phyloP scores from a whole-genome alignment of 768 basidiomycete genomes.

The Agrocybe praecox region DNA sequence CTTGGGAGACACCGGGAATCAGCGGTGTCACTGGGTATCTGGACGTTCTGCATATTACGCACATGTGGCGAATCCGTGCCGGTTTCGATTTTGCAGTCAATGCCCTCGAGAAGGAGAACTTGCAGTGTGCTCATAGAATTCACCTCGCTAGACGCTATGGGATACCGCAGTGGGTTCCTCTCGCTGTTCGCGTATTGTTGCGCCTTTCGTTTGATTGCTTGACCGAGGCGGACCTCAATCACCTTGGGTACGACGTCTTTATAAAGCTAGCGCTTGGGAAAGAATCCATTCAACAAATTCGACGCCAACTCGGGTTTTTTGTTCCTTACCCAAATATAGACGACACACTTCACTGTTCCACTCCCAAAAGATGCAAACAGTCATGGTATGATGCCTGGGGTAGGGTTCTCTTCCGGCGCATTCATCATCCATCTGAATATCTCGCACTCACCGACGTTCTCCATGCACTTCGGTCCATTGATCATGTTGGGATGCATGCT shows the following conservation, averaged over 20 bases:
- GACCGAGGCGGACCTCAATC: background rate
- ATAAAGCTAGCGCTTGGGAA: background rate
- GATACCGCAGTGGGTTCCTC: background rate
- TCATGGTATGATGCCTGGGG: background rate
- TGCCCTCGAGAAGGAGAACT: background rate
- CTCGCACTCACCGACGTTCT: too few species aligned
- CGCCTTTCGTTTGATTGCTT: background rate
- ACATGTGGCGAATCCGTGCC: conserved; percentile 12
- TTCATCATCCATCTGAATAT: too few species aligned
- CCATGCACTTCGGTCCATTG: too few species aligned
- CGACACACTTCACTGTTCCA: background rate
- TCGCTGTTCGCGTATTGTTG: background rate
- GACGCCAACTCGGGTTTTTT: background rate
- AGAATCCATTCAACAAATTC: background rate
- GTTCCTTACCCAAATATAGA: background rate
- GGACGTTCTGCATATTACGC: conserved; percentile 11
- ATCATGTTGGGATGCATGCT: too few species aligned
- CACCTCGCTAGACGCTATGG: background rate
- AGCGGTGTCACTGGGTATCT: conserved; percentile 4
- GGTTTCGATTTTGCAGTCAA: conserved; percentile 5
- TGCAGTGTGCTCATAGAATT: background rate
- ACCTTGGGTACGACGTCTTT: background rate
- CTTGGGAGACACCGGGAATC: conserved; percentile 2
- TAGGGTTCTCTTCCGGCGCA: too few species aligned
- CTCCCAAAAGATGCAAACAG: background rate